Evolutionary conservation across 176 grass and related monocot genomes (phyloP), one percentile per base, ranked within the genome.

Genomic region (Carex myosuroides): DNA sequence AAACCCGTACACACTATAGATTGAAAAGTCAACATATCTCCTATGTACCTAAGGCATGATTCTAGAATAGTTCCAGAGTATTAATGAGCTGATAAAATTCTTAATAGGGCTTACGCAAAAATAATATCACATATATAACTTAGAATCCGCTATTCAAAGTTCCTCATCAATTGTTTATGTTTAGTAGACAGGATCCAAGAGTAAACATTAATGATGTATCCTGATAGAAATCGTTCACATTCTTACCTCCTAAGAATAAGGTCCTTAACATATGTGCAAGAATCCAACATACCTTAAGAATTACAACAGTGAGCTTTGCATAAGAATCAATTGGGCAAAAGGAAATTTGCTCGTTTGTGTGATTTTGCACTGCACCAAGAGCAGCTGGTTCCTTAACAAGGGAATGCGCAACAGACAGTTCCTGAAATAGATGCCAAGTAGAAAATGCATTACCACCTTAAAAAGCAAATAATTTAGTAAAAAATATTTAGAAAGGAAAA

Each of bases 291-390:
- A 98, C 95, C 92, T 98, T 98, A 17, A 98, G 58, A 77, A 98
- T 78, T 55, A 93, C 58, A 60, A 86, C 76, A 71, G 91, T 87
- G 80, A 98, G 95, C 71, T 93, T 98, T 63, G 92, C 91, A 86
- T 91, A 98, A 55, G 92, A 88, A 90, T 94, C 95, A 82, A 98
- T 87, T 21, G 95, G 84, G 85, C 89, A 93, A 87, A 92, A 98
- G 46, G 92, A 90, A 75, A 94, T 81, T 85, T 92, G 91, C 22
- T 73, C 88, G 18, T 85, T 48, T 55, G 75, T 64, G 35, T 89
- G 93, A 65, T 59, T 91, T 86, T 90, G 83, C 58, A 90, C 82
- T 64, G 63, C 48, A 55, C 79, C 72, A 88, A 88, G 84, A 82
- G 84, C 32, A 63, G 85, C 54, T 86, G 94, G 89, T 79, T 98